Evolutionary conservation across 2,329 filamentous ascomycete genomes (phyloP).

Genomic region (Aspergillus awamori): DNA sequence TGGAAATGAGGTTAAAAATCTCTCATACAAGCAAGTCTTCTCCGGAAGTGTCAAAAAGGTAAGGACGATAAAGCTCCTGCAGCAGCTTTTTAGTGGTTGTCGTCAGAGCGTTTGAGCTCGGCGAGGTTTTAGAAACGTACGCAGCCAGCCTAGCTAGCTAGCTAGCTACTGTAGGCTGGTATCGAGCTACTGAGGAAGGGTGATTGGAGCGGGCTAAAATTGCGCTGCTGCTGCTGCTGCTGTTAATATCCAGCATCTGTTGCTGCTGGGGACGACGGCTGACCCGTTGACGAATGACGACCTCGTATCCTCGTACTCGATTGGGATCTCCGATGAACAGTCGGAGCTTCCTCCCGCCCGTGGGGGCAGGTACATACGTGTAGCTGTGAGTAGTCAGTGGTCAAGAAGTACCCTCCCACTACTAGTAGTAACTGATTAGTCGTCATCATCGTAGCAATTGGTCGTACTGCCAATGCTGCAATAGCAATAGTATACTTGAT

Average conservation of each 20-base stretch:
- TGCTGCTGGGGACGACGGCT: constrained; percentile 6
- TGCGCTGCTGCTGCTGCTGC: background rate
- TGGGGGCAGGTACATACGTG: background rate
- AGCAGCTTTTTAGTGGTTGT: background rate
- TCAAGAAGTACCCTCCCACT: no score
- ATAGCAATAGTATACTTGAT: no score
- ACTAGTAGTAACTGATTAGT: no score
- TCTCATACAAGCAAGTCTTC: background rate
- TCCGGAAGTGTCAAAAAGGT: background rate
- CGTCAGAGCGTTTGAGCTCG: background rate
- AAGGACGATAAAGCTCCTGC: background rate
- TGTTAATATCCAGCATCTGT: background rate
- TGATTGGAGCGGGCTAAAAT: no score
- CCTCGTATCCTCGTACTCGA: background rate
- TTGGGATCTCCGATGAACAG: constrained; percentile 5
- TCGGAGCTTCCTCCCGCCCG: constrained; percentile 4
- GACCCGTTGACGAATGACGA: background rate
- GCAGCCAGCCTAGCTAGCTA: no score
- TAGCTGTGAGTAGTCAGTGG: background rate
- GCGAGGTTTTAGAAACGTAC: background rate
- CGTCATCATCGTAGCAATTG: no score
- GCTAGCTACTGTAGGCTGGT: no score
- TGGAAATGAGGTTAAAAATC: background rate
- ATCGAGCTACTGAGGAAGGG: no score
- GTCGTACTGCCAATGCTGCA: no score